Conservation (phyloP, 306 rosid species). For the Vigna reflexopilosa region DNA sequence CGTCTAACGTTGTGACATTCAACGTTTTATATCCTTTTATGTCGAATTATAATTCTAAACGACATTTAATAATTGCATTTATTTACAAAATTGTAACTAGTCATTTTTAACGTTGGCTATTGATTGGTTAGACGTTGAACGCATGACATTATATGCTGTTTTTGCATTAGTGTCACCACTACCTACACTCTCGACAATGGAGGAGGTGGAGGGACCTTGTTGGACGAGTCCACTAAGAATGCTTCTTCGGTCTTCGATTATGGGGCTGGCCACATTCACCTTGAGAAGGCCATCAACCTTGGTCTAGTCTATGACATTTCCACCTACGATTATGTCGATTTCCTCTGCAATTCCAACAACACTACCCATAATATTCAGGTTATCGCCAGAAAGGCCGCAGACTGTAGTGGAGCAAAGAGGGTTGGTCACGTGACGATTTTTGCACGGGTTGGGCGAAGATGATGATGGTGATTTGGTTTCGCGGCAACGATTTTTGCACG, state of each 20-base stretch:
- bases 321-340: slow-evolving; percentile 70
- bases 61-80: no score
- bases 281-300: slow-evolving; percentile 79
- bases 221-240: slow-evolving; percentile 83
- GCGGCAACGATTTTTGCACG: no score
- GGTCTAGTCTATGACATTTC: slow-evolving; percentile 73
- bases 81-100: no score
- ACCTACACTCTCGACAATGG: slow-evolving; percentile 72
- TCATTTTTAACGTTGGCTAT: no score
- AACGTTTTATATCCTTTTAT: no score
- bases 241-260: slow-evolving; percentile 67
- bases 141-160: no score
- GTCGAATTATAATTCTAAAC: no score
- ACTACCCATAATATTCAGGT: slow-evolving; percentile 59
- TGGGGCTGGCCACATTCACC: slow-evolving; percentile 88
- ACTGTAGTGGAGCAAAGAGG: slow-evolving; percentile 71
- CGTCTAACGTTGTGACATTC: no score
- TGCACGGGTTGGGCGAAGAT: no score
- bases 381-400: slow-evolving; percentile 65
- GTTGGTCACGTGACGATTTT: slow-evolving; percentile 57
- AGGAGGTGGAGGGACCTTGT: slow-evolving; percentile 56
- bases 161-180: slow-evolving; percentile 45
- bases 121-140: no score
- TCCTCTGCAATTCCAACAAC: slow-evolving; percentile 84
- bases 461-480: no score